These are phyloP conservation scores for Lecanicillium sp. DNA, from an alignment of 2,329 filamentous ascomycete genomes.

Conservation along the genomic window DNA sequence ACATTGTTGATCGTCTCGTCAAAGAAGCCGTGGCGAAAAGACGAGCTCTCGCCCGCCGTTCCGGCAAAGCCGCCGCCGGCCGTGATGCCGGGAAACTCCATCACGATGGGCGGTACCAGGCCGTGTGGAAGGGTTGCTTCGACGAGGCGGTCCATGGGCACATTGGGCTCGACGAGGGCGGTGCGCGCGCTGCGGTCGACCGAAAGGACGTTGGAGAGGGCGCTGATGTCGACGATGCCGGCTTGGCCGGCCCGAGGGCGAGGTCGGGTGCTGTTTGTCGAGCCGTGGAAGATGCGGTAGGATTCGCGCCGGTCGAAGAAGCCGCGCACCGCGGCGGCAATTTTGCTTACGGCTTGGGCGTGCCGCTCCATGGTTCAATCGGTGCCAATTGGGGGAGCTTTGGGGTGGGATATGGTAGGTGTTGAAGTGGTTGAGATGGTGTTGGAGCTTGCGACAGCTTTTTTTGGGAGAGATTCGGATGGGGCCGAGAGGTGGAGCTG, in stretches of 20 bases:
- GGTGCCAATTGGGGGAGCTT: constrained; percentile 2
- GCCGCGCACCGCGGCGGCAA: constrained; percentile 37
- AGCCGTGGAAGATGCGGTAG: constrained; percentile 71
- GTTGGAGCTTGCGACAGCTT: neutral
- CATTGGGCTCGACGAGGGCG: constrained; percentile 67
- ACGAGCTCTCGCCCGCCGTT: constrained; percentile 62
- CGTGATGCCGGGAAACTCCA: constrained; percentile 71
- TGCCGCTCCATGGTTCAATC: constrained; percentile 43
- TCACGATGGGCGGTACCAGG: constrained; percentile 62
- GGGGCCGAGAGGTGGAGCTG: neutral
- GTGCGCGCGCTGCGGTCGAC: constrained; percentile 47
- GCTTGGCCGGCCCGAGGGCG: constrained; percentile 18
- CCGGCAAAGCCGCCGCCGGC: constrained; percentile 64
- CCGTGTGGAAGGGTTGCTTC: constrained; percentile 56
- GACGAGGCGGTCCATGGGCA: constrained; percentile 65
- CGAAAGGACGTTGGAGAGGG: constrained; percentile 53
- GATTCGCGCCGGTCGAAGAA: constrained; percentile 42
- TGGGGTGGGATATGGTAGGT: neutral
- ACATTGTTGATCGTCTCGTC: constrained; percentile 54
- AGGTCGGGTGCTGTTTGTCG: constrained; percentile 64
- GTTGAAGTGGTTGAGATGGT: neutral
- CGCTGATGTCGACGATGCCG: constrained; percentile 53
- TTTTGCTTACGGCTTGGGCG: constrained; percentile 35
- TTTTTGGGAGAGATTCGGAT: neutral
- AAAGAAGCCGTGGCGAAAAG: constrained; percentile 65